These are phyloP conservation scores for Petrea volubilis DNA, from an alignment of 257 asterid genomes.

Conservation along the genomic window DNA sequence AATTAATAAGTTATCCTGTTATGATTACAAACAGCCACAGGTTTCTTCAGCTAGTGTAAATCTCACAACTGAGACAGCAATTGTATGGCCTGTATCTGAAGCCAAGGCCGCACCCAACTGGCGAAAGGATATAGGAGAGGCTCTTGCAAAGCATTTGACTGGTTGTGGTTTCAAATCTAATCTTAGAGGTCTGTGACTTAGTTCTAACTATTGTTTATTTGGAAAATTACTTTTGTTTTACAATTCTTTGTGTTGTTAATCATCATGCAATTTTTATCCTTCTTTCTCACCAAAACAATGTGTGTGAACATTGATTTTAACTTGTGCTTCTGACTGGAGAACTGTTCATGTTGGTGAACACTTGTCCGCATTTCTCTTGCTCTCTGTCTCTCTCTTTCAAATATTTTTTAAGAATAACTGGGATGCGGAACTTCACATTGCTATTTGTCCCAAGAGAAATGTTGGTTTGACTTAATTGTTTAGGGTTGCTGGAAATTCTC, in stretches of 20 bases:
- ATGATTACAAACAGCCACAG: conserved; percentile 63
- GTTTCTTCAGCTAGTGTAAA: conserved; percentile 93
- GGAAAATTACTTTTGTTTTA: conserved; percentile 8
- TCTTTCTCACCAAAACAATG: not conserved
- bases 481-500: conserved; percentile 14
- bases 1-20: conserved; percentile 19
- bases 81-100: conserved; percentile 88
- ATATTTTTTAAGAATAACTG: conserved; percentile 15
- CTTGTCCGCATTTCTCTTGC: too few species aligned
- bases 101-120: conserved; percentile 80
- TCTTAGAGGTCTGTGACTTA: conserved; percentile 64
- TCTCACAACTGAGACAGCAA: conserved; percentile 91
- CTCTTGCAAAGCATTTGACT: conserved; percentile 93
- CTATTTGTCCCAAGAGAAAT: not conserved
- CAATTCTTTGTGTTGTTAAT: conserved; percentile 21
- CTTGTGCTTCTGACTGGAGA: conserved; percentile 12
- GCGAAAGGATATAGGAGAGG: conserved; percentile 84
- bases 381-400: too few species aligned
- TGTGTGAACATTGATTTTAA: not conserved
- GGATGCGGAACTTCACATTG: not conserved
- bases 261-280: conserved; percentile 18
- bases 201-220: not conserved
- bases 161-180: conserved; percentile 82
- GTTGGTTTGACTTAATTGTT: not conserved
- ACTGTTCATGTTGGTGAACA: not conserved